Conservation (phyloP, 2,329 filamentous ascomycete species). For the Fusarium sp. region DNA sequence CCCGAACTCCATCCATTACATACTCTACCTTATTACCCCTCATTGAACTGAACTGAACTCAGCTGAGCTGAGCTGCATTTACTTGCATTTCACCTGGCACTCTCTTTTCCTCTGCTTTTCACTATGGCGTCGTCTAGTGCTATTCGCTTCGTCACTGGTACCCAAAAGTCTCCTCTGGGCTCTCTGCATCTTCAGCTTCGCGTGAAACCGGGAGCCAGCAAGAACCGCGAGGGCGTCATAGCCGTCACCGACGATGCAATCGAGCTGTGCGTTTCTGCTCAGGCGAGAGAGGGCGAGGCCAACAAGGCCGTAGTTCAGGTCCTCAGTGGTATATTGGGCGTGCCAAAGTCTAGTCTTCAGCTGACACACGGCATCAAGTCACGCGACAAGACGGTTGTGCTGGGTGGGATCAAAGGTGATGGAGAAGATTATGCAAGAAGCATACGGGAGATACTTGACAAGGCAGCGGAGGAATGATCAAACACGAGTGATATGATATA, state of each 20-base stretch:
- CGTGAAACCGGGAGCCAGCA: constrained; percentile 73
- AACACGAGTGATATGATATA: not conserved
- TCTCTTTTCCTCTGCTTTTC: not conserved
- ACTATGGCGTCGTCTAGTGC: constrained; percentile 46
- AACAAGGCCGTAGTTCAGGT: constrained; percentile 73
- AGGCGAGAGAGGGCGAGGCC: constrained; percentile 72
- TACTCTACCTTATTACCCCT: constrained; percentile 12
- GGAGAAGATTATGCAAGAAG: constrained; percentile 42
- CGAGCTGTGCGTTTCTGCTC: constrained; percentile 73
- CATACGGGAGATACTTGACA: constrained; percentile 44
- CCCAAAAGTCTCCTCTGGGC: constrained; percentile 56
- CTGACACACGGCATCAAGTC: constrained; percentile 72
- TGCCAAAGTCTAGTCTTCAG: constrained; percentile 71
- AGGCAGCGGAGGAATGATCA: constrained; percentile 35
- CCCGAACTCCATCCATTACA: not conserved
- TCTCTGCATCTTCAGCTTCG: constrained; percentile 70
- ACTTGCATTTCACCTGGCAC: not conserved
- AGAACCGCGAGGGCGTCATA: constrained; percentile 68
- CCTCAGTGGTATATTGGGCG: constrained; percentile 66
- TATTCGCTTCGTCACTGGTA: constrained; percentile 59
- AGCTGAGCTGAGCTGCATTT: not conserved
- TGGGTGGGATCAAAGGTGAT: constrained; percentile 49
- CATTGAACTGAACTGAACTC: not conserved
- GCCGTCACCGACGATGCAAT: constrained; percentile 66
- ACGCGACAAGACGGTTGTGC: constrained; percentile 68